Evolutionary conservation across 306 rosid species (phyloP), one percentile per base, ranked within the genome.

Genomic region (Vigna nakashimae): DNA sequence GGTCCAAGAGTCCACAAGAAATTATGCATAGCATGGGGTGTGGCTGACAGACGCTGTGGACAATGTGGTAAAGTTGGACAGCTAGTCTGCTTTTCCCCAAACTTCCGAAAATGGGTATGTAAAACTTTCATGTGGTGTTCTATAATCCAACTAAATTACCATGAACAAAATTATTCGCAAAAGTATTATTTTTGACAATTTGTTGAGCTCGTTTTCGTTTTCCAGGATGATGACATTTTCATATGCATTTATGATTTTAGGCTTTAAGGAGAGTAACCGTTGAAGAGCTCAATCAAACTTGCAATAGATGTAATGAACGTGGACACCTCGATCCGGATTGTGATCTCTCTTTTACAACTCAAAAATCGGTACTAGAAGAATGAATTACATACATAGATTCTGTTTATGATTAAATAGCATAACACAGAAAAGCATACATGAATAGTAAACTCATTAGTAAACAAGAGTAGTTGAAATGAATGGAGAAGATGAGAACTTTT

Each of bases 101-200:
- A 55, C 15, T 79, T 79, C 57, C 43, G 72, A 9, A 62, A 49
- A 4, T 79, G 78, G 73, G 82, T 71, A 60, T 79, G 82, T 62
- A 17, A 52, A 40, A n/a, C 5, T 2, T 42, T 46, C 62, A 24
- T 40, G 24, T 43, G 5, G 58, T 43, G 5, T 73, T 32, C 18
- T n/a, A 11, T 20, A 17, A 53, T 76, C 17, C 22, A 34, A 26
- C 28, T 24, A 52, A n/a, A 24, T 65, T 5, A 71, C 28, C 12
- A 4, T 51, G 49, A 51, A 34, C 32, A 45, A 20, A 42, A 12
- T 50, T 50, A 69, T 49, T 50, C 30, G 9, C 60, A 50, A 16
- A 1, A 7, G 1, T 50, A 11, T 32, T 7, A 24, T 42, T 42
- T 45, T 45, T 74, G 48, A 59, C 8, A 1, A 45, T n/a, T 59